Conservation (phyloP, 345 rosid genomes). For the Brassica nigra region DNA sequence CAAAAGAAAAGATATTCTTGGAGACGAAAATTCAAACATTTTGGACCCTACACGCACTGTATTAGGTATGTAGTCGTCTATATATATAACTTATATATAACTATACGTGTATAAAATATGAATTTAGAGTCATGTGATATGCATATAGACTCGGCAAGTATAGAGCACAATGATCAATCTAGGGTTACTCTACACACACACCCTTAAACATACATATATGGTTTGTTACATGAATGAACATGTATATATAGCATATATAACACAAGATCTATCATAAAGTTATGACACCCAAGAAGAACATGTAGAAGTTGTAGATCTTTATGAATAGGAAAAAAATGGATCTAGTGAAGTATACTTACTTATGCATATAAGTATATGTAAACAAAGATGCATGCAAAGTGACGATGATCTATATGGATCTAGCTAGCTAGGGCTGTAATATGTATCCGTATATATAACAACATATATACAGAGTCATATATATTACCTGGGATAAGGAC, state of each 20-base stretch:
- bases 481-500: slow-evolving; percentile 88
- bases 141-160: slow-evolving; percentile 34
- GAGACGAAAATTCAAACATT: slow-evolving; percentile 29
- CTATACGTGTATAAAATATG: slow-evolving; percentile 9
- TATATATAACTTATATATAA: slow-evolving; percentile 13
- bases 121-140: slow-evolving; percentile 28
- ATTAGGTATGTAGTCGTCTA: slow-evolving; percentile 39
- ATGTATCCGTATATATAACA: neutral
- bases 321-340: neutral
- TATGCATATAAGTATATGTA: slow-evolving; percentile 5
- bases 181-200: slow-evolving; percentile 32
- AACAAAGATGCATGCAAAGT: neutral
- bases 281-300: neutral
- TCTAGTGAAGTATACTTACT: slow-evolving; percentile 15
- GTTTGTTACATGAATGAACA: neutral
- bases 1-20: slow-evolving; percentile 18
- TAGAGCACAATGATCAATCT: slow-evolving; percentile 26
- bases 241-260: neutral
- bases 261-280: neutral
- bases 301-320: slow-evolving; percentile 23
- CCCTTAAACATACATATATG: neutral
- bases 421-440: slow-evolving; percentile 22
- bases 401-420: slow-evolving; percentile 6
- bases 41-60: slow-evolving; percentile 41
- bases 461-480: slow-evolving; percentile 19